Base-by-base conservation (phyloP, 768 basidiomycete genomes). In the Tylopilus plumbeoviolaceoides region DNA sequence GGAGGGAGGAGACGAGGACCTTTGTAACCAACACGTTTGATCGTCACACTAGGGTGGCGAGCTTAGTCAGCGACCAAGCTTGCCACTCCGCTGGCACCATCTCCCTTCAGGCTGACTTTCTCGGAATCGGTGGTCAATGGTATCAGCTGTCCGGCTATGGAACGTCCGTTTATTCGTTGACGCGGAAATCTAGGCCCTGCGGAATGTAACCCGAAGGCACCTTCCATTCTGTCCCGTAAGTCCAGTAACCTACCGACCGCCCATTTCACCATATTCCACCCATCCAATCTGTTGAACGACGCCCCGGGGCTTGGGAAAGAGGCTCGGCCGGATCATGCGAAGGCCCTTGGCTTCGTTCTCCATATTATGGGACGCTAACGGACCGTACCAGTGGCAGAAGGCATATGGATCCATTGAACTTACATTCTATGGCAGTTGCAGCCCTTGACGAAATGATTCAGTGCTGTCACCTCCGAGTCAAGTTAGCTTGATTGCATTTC, bases 301-400 rank as follows among this genome's bases (percentile, higher is more conserved):
- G 30, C 7, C 43, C 18, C 18, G 20, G 23, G 28, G 33, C 45
- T 46, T 23, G 43, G 36, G 23, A 23, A 23, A 23, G 40, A 27
- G 12, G 36, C n/a, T 30, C 59, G 64, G 62, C 52, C 64, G 64
- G 64, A 65, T 57, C 64, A 61, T 57, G 28, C 2, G 8, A 25
- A 48, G 8, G 15, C 9, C 43, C 47, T 49, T 8, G 6, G 23
- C 41, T 40, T 48, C 41, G 25, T n/a, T 17, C 15, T 41, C 42
- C 54, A 64, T 44, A 27, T 36, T 23, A 40, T 31, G 33, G 35
- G 15, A 50, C 39, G 41, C 49, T 41, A 18, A 38, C 31, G n/a
- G 15, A 14, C 9, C 25, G 35, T 9, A 40, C 38, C 47, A 25
- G 30, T 39, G 2, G 42, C 7, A 50, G 50, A 59, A 62, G 53